These are phyloP conservation scores for Macrolepiota dolichaula DNA, from an alignment of 768 basidiomycete genomes.

Conservation along the genomic window DNA sequence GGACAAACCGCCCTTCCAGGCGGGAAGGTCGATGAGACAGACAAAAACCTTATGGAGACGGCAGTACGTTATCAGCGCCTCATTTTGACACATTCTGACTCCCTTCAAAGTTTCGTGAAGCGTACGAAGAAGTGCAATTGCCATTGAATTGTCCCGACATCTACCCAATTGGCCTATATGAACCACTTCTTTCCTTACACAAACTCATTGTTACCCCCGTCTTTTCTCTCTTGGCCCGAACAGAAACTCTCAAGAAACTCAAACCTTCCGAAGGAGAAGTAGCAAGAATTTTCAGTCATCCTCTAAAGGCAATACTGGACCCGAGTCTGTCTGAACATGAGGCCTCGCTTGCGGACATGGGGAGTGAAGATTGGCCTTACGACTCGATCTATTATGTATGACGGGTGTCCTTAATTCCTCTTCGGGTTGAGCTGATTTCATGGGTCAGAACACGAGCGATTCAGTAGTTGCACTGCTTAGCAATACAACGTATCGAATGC, in stretches of 20 bases:
- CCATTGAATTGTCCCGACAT: constrained; percentile 54
- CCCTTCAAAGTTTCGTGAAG: constrained; percentile 67
- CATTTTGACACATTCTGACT: not conserved
- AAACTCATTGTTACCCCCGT: constrained; percentile 77
- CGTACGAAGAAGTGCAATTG: constrained; percentile 79
- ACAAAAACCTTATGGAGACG: constrained; percentile 60
- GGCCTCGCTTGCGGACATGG: constrained; percentile 50
- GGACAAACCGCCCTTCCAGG: constrained; percentile 84
- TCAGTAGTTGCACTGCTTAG: constrained; percentile 42
- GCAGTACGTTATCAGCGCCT: constrained; percentile 53
- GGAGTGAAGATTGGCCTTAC: constrained; percentile 79
- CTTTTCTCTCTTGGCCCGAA: constrained; percentile 62
- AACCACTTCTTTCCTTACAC: constrained; percentile 66
- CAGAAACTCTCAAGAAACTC: constrained; percentile 46
- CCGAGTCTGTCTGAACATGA: constrained; percentile 40
- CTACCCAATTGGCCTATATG: constrained; percentile 56
- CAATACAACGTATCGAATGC: constrained; percentile 67
- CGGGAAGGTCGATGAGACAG: constrained; percentile 67
- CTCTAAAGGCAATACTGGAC: constrained; percentile 69
- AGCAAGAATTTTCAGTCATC: constrained; percentile 75
- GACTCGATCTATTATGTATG: constrained; percentile 69
- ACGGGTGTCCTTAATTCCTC: constrained; percentile 8
- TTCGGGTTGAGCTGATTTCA: not conserved
- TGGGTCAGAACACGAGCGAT: constrained; percentile 49
- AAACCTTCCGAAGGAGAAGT: constrained; percentile 67